These are phyloP conservation scores for Komagataella pseudopastoris DNA, from an alignment of 805 yeast genomes.

Conservation along the genomic window DNA sequence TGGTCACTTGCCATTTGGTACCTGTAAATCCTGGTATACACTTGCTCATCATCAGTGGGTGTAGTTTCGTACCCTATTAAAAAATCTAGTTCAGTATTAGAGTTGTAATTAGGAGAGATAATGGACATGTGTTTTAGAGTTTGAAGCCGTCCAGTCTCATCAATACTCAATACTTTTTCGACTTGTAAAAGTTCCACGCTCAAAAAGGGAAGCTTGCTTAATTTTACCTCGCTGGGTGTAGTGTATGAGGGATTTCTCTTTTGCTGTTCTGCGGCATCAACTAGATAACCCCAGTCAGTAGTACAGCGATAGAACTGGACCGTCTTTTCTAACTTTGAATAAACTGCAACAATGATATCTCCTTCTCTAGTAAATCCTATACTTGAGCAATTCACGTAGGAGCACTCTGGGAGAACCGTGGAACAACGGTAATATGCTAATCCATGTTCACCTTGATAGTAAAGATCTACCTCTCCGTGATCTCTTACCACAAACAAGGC, in stretches of 20 bases:
- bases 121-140: conserved; percentile 23
- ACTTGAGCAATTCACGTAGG: conserved; percentile 23
- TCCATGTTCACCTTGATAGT: conserved; percentile 53
- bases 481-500: conserved; percentile 57
- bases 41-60: background rate
- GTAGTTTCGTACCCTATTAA: conserved; percentile 25
- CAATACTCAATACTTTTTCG: conserved; percentile 11
- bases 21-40: background rate
- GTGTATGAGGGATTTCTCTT: conserved; percentile 32
- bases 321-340: conserved; percentile 7
- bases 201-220: background rate
- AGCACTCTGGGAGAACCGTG: conserved; percentile 8
- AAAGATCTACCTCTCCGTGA: conserved; percentile 45
- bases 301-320: conserved; percentile 22
- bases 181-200: background rate
- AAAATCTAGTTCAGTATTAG: conserved; percentile 30
- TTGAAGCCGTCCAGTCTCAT: conserved; percentile 10
- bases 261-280: conserved; percentile 31
- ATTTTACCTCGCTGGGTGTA: conserved; percentile 24
- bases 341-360: conserved; percentile 26
- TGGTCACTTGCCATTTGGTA: background rate
- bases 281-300: conserved; percentile 45
- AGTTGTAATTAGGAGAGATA: conserved; percentile 29
- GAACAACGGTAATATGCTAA: conserved; percentile 37
- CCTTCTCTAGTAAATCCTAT: conserved; percentile 42